These are phyloP conservation scores for Lactifluus echinatus DNA, from an alignment of 768 basidiomycete genomes.

Conservation along the genomic window DNA sequence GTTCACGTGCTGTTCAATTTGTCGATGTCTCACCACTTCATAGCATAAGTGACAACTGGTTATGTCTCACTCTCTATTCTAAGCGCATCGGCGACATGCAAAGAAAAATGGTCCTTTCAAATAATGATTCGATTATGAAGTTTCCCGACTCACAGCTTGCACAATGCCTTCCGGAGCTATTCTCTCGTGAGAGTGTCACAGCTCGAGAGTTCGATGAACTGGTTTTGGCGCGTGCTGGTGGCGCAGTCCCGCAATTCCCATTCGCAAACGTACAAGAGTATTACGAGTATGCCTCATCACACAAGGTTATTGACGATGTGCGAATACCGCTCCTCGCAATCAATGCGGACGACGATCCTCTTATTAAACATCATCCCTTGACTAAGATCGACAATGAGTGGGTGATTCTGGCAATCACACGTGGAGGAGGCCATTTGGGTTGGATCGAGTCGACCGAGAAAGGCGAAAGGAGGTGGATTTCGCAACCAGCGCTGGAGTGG, in stretches of 20 bases:
- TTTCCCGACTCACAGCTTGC: no score
- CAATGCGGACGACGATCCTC: no score
- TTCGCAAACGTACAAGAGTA: constrained; percentile 38
- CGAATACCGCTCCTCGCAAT: no score
- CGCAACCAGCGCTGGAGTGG: constrained; percentile 57
- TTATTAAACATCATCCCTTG: constrained; percentile 58
- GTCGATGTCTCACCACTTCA: constrained; percentile 36
- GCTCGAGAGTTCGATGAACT: constrained; percentile 55
- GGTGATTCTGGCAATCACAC: no score
- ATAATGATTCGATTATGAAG: constrained; percentile 38
- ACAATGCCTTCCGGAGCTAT: constrained; percentile 37
- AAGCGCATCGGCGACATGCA: constrained; percentile 71
- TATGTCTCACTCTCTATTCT: constrained; percentile 61
- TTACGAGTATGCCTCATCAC: no score
- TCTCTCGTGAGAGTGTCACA: constrained; percentile 44
- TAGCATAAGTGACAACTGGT: constrained; percentile 48
- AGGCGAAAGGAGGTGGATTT: constrained; percentile 50
- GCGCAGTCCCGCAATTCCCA: constrained; percentile 47
- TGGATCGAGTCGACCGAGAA: constrained; percentile 55
- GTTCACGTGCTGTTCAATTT: no score
- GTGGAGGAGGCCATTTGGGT: constrained; percentile 79
- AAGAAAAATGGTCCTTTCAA: constrained; percentile 49
- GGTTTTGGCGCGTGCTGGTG: constrained; percentile 63
- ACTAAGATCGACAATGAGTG: no score
- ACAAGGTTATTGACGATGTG: no score